Evolutionary conservation across 2,329 filamentous ascomycete species (phyloP).

Genomic region (Hymenoscyphus infarciens): DNA sequence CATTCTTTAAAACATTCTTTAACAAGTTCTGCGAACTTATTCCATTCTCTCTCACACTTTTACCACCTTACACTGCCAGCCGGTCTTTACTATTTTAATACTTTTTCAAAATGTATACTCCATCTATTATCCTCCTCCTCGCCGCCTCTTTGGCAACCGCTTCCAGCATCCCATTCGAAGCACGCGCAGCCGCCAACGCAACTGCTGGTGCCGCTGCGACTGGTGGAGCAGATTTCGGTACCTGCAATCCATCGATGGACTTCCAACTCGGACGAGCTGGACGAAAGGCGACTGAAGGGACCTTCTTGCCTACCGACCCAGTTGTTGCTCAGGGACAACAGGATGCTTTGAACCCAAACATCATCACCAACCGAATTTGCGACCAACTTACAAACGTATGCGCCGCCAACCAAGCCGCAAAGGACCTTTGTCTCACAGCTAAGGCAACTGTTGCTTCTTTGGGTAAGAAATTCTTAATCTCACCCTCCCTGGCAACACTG

Average conservation of each 20-base stretch:
- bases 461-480: not conserved
- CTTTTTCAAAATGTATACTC: not conserved
- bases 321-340: constrained; percentile 56
- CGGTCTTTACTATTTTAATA: constrained; percentile 3
- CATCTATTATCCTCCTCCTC: constrained; percentile 16
- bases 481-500: not conserved
- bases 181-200: not conserved
- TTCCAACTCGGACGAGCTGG: constrained; percentile 50
- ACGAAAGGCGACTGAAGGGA: constrained; percentile 55
- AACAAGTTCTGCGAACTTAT: constrained; percentile 10
- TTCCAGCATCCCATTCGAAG: not conserved
- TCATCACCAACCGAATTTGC: constrained; percentile 69
- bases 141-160: constrained; percentile 6
- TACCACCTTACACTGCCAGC: constrained; percentile 1
- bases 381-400: constrained; percentile 52
- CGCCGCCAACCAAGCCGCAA: not conserved
- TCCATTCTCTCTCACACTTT: not conserved
- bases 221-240: constrained; percentile 41
- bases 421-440: not conserved
- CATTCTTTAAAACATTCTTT: not conserved
- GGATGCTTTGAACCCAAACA: constrained; percentile 66
- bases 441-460: not conserved
- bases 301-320: constrained; percentile 63
- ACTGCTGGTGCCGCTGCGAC: not conserved
- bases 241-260: constrained; percentile 48